These are phyloP conservation scores for Nigrospora oryzae DNA, from an alignment of 2,329 filamentous ascomycete species.

Conservation along the genomic window DNA sequence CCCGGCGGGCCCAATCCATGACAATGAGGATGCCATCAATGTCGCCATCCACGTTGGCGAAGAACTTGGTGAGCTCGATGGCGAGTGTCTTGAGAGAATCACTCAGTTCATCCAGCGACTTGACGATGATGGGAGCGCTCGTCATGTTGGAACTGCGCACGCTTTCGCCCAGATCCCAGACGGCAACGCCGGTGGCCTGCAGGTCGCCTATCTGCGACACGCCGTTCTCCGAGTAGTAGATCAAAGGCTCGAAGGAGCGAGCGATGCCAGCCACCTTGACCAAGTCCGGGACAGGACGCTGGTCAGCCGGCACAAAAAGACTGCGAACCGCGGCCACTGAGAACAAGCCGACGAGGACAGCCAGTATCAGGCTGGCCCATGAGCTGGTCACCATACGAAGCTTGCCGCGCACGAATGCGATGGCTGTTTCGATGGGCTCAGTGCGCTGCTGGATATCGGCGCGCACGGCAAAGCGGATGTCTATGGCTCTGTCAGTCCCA, in stretches of 20 bases:
- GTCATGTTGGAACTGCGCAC: constrained; percentile 87
- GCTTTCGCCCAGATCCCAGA: constrained; percentile 91
- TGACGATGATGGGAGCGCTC: constrained; percentile 76
- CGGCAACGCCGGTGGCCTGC: constrained; percentile 84
- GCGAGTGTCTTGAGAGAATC: constrained; percentile 79
- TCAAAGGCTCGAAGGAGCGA: constrained; percentile 85
- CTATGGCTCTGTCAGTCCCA: constrained; percentile 33
- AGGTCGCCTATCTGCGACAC: constrained; percentile 79
- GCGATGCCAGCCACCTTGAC: constrained; percentile 86
- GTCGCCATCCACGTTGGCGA: constrained; percentile 86
- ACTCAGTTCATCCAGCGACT: constrained; percentile 75
- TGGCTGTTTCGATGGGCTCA: constrained; percentile 70
- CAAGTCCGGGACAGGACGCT: constrained; percentile 68
- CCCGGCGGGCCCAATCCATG: constrained; percentile 92
- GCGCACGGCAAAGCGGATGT: constrained; percentile 79
- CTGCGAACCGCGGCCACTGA: constrained; percentile 57
- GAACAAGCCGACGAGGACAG: constrained; percentile 52
- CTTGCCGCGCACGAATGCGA: constrained; percentile 53
- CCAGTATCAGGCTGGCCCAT: constrained; percentile 57
- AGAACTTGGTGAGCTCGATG: constrained; percentile 82
- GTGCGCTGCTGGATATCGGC: constrained; percentile 83
- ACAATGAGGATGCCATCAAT: constrained; percentile 87
- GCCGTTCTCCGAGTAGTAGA: constrained; percentile 89
- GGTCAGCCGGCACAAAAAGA: constrained; percentile 59
- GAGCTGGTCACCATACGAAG: constrained; percentile 58